Base-by-base conservation (phyloP, 2,329 filamentous ascomycete genomes). In the Exophiala sp. region DNA sequence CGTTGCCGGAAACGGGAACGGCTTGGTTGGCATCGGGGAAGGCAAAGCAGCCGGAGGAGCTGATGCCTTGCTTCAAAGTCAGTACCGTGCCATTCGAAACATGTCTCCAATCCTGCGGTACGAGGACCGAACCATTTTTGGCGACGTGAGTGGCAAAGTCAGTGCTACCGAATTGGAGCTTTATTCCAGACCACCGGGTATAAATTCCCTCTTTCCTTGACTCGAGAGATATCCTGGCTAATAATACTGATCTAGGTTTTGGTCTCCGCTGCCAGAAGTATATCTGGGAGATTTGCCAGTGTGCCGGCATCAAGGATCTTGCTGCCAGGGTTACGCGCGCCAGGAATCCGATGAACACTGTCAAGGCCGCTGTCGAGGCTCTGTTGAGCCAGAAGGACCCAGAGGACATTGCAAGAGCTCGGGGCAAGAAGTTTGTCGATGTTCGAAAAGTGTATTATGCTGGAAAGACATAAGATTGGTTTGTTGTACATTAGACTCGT, bases 361-460 rank as follows among this genome's bases (percentile, higher is more conserved):
- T 95, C 71, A 96, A 96, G 74, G 93, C 93, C 11, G 80, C 88
- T 34, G 87, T 86, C 70, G 69, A 91, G 68, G 91, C 90, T 3
- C 75, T 98, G 56, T 79, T 81, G 68, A 85, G 76, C 73, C 93
- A 98, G 73, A 81, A 81, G 54, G 77, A 95, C 64, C 93, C 93
- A 23, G 88, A 97, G 67, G 83, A 91, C 65, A 84, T 98, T 65
- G 93, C 93, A 49, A 79, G 86, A 43, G 91, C 88, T 45, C 75
- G 90, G 58, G 91, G 93, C 54, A 91, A 87, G 79, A 98, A 98
- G 79, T 68, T 98, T 65, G 89, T 98, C 27, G 93, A 98, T 73
- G 88, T 91, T 58, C 78, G 93, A 61, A 96, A 93, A 76, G 93
- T 97, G 64, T 98, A 98, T 74, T 97, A 96, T 71, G 89, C 87